These are phyloP conservation scores for Mycena amicta DNA, from an alignment of 768 basidiomycete genomes.

Conservation along the genomic window DNA sequence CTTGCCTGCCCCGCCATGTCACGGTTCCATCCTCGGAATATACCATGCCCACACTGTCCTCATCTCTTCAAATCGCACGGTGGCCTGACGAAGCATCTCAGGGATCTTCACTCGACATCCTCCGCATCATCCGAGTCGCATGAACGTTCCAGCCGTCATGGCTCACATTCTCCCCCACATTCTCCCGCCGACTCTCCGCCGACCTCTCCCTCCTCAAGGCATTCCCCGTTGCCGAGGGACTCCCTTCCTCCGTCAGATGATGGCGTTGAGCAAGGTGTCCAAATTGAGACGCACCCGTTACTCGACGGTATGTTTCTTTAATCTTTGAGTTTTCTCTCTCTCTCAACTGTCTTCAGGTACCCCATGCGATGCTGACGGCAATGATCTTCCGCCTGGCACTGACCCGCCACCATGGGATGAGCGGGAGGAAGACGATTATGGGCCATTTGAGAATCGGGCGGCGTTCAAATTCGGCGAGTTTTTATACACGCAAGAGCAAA, in stretches of 20 bases:
- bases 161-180: too few relatives aligned
- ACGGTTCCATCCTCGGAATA: not conserved
- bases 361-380: slow-evolving; percentile 13
- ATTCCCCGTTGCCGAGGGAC: too few relatives aligned
- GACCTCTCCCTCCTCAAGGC: too few relatives aligned
- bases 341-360: slow-evolving; percentile 11
- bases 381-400: slow-evolving; percentile 6
- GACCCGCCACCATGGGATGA: slow-evolving; percentile 10
- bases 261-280: too few relatives aligned
- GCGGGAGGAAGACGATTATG: slow-evolving; percentile 11
- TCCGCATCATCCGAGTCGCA: too few relatives aligned
- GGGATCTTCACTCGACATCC: too few relatives aligned
- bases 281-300: not conserved
- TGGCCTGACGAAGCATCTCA: not conserved
- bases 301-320: not conserved
- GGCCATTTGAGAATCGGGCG: slow-evolving; percentile 16
- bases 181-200: too few relatives aligned
- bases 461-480: slow-evolving; percentile 24
- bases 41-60: not conserved
- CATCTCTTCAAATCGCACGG: not conserved
- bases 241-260: too few relatives aligned
- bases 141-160: too few relatives aligned
- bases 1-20: not conserved
- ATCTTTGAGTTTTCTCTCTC: not conserved
- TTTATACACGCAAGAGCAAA: slow-evolving; percentile 22